These are phyloP conservation scores for Cercophora newfieldiana DNA, from an alignment of 495 filamentous ascomycete genomes.

Conservation along the genomic window DNA sequence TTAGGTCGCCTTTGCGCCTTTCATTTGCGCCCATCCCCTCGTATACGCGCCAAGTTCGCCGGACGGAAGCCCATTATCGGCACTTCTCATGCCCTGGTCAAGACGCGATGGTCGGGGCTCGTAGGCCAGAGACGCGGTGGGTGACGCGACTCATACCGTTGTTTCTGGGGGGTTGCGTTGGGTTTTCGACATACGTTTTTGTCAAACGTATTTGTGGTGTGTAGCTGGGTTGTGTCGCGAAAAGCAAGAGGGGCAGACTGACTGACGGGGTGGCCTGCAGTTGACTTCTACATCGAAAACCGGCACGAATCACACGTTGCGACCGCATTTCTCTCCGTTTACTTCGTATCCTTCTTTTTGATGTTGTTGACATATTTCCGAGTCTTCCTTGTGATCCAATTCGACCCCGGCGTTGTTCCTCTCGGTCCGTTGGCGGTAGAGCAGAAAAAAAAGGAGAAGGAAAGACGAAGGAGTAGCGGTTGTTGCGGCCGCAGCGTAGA, in stretches of 20 bases:
- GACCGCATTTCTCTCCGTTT: slow-evolving; percentile 67
- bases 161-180: slow-evolving; percentile 39
- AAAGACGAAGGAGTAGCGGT: slow-evolving; percentile 19
- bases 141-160: slow-evolving; percentile 44
- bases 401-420: slow-evolving; percentile 69
- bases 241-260: slow-evolving; percentile 1
- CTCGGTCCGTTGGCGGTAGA: slow-evolving; percentile 49
- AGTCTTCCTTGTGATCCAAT: slow-evolving; percentile 61
- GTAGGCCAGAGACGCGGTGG: slow-evolving; percentile 46
- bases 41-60: neutral
- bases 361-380: slow-evolving; percentile 69
- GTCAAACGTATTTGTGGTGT: slow-evolving; percentile 45
- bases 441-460: slow-evolving; percentile 19
- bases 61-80: neutral
- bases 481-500: slow-evolving; percentile 11
- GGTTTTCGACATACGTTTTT: slow-evolving; percentile 43
- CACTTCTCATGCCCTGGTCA: neutral
- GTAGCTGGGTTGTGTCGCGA: slow-evolving; percentile 14
- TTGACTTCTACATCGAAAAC: slow-evolving; percentile 62
- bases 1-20: neutral
- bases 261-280: slow-evolving; percentile 36
- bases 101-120: slow-evolving; percentile 32
- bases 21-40: neutral
- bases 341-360: slow-evolving; percentile 66
- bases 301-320: slow-evolving; percentile 55